Evolutionary conservation across 2,329 filamentous ascomycete species (phyloP).

Genomic region (Alternaria tenuissima): DNA sequence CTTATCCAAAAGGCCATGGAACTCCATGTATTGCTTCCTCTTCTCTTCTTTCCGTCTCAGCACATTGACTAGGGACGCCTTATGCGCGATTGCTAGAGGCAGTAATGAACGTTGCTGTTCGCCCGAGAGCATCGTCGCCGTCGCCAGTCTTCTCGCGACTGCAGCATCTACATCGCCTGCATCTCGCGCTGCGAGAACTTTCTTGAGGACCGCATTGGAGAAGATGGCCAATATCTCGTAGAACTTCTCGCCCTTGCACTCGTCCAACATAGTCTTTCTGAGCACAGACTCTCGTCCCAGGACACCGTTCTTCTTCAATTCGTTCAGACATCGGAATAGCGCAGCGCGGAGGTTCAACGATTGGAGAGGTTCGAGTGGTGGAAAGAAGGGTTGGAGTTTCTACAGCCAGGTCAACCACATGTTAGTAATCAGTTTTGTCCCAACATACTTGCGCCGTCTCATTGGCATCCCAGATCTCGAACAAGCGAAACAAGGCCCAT

Average conservation of each 20-base stretch:
- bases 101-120: constrained; percentile 58
- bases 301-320: constrained; percentile 85
- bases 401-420: constrained; percentile 45
- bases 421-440: neutral
- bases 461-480: constrained; percentile 80
- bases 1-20: constrained; percentile 69
- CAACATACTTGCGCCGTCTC: constrained; percentile 72
- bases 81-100: constrained; percentile 77
- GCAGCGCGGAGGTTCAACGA: constrained; percentile 89
- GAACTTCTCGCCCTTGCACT: constrained; percentile 90
- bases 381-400: constrained; percentile 92
- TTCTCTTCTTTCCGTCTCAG: constrained; percentile 68
- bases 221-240: constrained; percentile 87
- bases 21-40: constrained; percentile 67
- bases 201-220: constrained; percentile 82
- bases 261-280: constrained; percentile 94
- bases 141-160: constrained; percentile 62
- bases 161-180: constrained; percentile 42
- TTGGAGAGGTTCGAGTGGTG: constrained; percentile 86
- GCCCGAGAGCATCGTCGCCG: constrained; percentile 48
- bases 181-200: constrained; percentile 63
- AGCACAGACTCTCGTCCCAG: constrained; percentile 81
- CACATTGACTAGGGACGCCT: constrained; percentile 67
- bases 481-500: constrained; percentile 90
- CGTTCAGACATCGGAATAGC: constrained; percentile 80